Evolutionary conservation across 768 basidiomycete genomes (phyloP).

Genomic region (Steccherinum ochraceum): DNA sequence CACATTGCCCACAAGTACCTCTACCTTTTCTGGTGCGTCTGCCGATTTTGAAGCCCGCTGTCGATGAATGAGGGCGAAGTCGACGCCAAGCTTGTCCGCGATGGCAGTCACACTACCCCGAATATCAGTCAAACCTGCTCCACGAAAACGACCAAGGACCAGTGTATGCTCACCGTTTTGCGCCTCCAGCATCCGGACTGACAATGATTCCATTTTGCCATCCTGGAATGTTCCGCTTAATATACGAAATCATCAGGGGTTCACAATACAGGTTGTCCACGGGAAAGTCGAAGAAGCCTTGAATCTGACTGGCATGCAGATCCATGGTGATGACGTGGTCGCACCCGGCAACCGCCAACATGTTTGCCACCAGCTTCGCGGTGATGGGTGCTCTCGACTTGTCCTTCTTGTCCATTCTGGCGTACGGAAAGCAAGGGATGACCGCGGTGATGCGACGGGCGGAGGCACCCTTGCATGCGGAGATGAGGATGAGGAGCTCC

Average conservation of each 20-base stretch:
- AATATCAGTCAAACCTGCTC: constrained; percentile 33
- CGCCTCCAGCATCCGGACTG: constrained; percentile 95
- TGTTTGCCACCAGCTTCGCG: constrained; percentile 96
- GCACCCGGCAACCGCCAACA: constrained; percentile 94
- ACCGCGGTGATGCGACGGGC: constrained; percentile 95
- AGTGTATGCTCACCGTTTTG: constrained; percentile 74
- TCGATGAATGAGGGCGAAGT: constrained; percentile 93
- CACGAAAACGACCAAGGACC: constrained; percentile 1
- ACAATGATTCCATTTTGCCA: constrained; percentile 90
- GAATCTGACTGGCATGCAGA: constrained; percentile 94
- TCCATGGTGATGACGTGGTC: constrained; percentile 99
- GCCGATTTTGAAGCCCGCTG: constrained; percentile 68
- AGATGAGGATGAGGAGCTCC: constrained; percentile 98
- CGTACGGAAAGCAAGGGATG: constrained; percentile 96
- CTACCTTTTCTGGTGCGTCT: constrained; percentile 74
- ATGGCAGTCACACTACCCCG: constrained; percentile 66
- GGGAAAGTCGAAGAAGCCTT: constrained; percentile 98
- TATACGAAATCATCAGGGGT: constrained; percentile 90
- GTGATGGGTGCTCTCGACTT: constrained; percentile 94
- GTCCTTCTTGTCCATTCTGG: constrained; percentile 98
- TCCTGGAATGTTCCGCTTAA: constrained; percentile 78
- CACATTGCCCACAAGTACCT: constrained; percentile 93
- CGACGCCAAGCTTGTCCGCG: constrained; percentile 91
- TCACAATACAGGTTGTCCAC: constrained; percentile 98
- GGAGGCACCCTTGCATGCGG: constrained; percentile 95